Conservation (phyloP, 1,139 yeast species). For the Saccharomyces hybrid region DNA sequence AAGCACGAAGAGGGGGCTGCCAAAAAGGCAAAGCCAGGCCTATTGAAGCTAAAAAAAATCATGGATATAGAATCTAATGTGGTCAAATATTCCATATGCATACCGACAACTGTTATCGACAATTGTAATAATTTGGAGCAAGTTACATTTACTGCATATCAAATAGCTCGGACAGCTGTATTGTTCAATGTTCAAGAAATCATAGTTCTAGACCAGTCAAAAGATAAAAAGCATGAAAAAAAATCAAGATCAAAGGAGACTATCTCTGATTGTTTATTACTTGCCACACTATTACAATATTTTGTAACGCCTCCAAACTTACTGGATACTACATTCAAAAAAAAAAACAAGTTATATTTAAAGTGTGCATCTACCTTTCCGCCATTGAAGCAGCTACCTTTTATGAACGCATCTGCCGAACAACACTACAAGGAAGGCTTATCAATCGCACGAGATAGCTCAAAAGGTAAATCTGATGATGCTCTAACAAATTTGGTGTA, state of each 20-base stretch:
- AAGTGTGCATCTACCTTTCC: conserved; percentile 66
- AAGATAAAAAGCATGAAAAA: conserved; percentile 9
- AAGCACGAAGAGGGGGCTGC: neutral
- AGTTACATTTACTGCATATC: conserved; percentile 64
- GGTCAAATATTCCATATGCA: conserved; percentile 45
- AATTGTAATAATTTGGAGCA: conserved; percentile 65
- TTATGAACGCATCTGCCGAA: conserved; percentile 45
- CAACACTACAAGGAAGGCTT: conserved; percentile 55
- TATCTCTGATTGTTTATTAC: conserved; percentile 40
- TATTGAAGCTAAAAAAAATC: conserved; percentile 16
- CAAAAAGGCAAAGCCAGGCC: conserved; percentile 2
- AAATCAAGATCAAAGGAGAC: conserved; percentile 13
- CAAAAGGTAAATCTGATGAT: conserved; percentile 39
- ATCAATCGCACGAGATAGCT: conserved; percentile 41
- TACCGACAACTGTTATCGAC: conserved; percentile 55
- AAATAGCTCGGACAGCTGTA: conserved; percentile 69
- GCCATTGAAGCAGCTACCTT: conserved; percentile 63
- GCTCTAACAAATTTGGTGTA: conserved; percentile 61
- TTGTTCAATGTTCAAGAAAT: conserved; percentile 65
- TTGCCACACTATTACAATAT: conserved; percentile 69
- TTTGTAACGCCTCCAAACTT: conserved; percentile 85
- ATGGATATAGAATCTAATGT: conserved; percentile 21
- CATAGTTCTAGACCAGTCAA: conserved; percentile 49
- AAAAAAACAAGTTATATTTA: conserved; percentile 41
- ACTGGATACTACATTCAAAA: conserved; percentile 53